phyloP scores from a whole-genome alignment of 345 rosid genomes.

The Pseudoturritis turrita region DNA sequence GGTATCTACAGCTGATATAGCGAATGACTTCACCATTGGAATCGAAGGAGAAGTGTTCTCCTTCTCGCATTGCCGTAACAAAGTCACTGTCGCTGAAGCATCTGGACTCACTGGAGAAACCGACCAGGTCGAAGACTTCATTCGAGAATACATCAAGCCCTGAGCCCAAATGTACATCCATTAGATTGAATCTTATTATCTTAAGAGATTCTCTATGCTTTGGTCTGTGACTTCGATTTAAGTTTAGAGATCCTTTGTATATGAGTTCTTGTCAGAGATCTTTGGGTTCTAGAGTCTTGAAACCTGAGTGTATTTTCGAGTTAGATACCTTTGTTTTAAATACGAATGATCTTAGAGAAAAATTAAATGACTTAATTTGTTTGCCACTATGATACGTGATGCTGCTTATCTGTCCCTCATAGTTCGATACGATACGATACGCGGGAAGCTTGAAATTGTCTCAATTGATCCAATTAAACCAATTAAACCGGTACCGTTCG shows the following conservation, averaged over 20 bases:
- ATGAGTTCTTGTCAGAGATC: conserved; percentile 12
- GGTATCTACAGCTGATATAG: conserved; percentile 76
- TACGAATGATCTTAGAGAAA: not conserved
- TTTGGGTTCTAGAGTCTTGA: not conserved
- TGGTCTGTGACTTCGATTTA: conserved; percentile 14
- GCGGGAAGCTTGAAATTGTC: not conserved
- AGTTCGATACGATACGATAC: too few relatives aligned
- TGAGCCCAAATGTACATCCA: conserved; percentile 24
- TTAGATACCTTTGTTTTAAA: not conserved
- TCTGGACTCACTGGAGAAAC: conserved; percentile 74
- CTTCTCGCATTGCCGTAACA: conserved; percentile 73
- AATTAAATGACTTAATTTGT: not conserved
- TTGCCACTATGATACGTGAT: not conserved
- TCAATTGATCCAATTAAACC: not conserved
- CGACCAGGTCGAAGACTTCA: conserved; percentile 59
- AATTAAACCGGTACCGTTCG: not conserved
- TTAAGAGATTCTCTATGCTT: not conserved
- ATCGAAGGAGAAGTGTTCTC: conserved; percentile 63
- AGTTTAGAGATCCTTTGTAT: conserved; percentile 13
- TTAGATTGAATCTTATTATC: not conserved
- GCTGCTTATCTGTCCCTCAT: not conserved
- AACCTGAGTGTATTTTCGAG: not conserved
- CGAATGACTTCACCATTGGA: conserved; percentile 77
- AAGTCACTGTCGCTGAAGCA: conserved; percentile 67
- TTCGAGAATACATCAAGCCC: conserved; percentile 65